A percentile compares a stretch with the other conserved stretches of the same genome.
Evolutionary conservation across 352 stramenopile species (phyloP).

Genomic region (Globisporangium nunn): DNA sequence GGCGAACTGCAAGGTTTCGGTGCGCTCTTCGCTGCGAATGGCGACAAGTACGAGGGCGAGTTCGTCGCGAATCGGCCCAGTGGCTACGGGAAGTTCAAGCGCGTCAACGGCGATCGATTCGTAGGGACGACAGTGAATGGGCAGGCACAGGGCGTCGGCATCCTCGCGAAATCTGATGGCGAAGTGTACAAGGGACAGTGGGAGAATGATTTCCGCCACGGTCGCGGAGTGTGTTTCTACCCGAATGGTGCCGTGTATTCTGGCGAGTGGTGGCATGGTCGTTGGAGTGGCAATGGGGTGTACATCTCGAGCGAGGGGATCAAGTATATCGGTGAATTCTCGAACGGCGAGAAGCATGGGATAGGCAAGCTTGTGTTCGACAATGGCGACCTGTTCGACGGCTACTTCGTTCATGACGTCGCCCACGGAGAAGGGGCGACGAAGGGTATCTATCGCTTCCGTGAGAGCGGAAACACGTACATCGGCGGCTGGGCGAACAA

Average conservation of each 20-base stretch:
- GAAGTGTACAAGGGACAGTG: conserved; percentile 89
- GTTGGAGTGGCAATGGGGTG: conserved; percentile 46
- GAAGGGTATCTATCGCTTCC: conserved; percentile 63
- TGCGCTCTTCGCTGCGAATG: conserved; percentile 49
- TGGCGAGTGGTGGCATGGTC: conserved; percentile 56
- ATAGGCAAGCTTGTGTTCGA: conserved; percentile 65
- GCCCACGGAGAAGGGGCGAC: conserved; percentile 41
- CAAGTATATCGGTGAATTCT: conserved; percentile 58
- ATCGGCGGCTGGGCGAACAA: conserved; percentile 59
- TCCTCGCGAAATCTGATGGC: conserved; percentile 67
- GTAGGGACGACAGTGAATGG: conserved; percentile 60
- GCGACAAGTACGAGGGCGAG: conserved; percentile 80
- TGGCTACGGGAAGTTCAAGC: conserved; percentile 60
- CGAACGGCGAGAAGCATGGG: conserved; percentile 49
- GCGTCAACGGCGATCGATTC: conserved; percentile 59
- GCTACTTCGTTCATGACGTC: conserved; percentile 43
- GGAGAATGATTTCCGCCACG: conserved; percentile 51
- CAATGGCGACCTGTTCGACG: conserved; percentile 75
- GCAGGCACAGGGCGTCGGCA: conserved; percentile 65
- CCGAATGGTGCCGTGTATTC: conserved; percentile 70
- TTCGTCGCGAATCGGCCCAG: conserved; percentile 37
- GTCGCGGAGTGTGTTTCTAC: conserved; percentile 68
- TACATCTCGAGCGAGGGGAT: conserved; percentile 67
- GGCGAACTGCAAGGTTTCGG: conserved; percentile 78
- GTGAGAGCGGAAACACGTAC: conserved; percentile 58